These are phyloP conservation scores for Kuraishia floccosa DNA, from an alignment of 805 yeast species.

Conservation along the genomic window DNA sequence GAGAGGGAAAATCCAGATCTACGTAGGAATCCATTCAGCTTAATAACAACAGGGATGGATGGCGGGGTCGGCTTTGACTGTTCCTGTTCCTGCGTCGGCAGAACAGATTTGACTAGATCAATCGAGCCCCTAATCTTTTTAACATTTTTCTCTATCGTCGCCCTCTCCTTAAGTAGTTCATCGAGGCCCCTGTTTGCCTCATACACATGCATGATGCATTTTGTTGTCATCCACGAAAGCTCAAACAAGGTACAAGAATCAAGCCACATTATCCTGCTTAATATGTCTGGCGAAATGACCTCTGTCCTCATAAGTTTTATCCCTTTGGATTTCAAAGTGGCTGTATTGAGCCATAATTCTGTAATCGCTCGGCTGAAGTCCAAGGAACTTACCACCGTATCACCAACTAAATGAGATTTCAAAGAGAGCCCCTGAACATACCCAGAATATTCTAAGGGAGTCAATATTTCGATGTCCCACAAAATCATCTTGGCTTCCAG, in stretches of 20 bases:
- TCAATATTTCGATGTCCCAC: slow-evolving; percentile 4
- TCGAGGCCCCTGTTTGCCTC: no score
- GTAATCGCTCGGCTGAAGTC: slow-evolving; percentile 1
- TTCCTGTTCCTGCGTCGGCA: background rate
- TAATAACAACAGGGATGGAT: slow-evolving; percentile 2
- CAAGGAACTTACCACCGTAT: slow-evolving; percentile 1
- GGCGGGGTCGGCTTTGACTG: background rate
- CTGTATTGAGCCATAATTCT: background rate
- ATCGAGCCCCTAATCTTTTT: slow-evolving; percentile 2
- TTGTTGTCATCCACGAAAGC: no score
- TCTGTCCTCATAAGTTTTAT: no score
- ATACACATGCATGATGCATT: no score
- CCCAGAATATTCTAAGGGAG: slow-evolving; percentile 5
- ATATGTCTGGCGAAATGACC: no score
- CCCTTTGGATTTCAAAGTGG: no score
- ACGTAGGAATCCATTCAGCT: slow-evolving; percentile 8
- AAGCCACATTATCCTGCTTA: no score
- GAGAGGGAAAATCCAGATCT: slow-evolving; percentile 24
- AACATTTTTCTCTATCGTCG: slow-evolving; percentile 3
- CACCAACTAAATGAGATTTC: slow-evolving; percentile 3
- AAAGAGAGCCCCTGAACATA: slow-evolving; percentile 1
- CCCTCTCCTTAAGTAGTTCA: no score
- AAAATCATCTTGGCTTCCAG: slow-evolving; percentile 2
- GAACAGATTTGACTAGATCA: background rate
- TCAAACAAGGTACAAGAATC: no score